Evolutionary conservation across 352 stramenopile species (phyloP).

Genomic region (Phytophthora sansomeana): DNA sequence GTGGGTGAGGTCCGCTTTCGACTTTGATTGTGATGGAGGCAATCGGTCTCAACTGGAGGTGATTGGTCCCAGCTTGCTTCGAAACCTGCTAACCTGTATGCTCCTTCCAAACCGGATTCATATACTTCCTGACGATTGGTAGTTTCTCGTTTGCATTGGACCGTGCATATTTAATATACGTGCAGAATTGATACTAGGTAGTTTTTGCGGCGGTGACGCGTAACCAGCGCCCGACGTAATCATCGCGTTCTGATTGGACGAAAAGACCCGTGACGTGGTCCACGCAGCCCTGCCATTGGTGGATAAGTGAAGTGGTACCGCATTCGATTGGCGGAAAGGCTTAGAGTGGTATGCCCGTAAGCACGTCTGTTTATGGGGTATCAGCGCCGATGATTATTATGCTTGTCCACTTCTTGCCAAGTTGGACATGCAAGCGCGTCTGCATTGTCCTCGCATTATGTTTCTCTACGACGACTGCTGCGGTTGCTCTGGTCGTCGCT

Average conservation of each 20-base stretch:
- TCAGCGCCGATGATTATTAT: too few species aligned
- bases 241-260: slow-evolving; percentile 3
- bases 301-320: background rate
- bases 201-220: slow-evolving; percentile 1
- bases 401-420: too few species aligned
- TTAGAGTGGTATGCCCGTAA: background rate
- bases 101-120: too few species aligned
- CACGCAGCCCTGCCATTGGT: background rate
- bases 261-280: slow-evolving; percentile 1
- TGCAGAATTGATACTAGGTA: background rate
- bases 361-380: background rate
- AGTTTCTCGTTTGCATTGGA: too few species aligned
- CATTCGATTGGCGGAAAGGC: slow-evolving; percentile 1
- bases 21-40: slow-evolving; percentile 2
- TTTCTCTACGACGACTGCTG: background rate
- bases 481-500: background rate
- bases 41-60: background rate
- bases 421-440: too few species aligned
- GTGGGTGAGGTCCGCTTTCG: slow-evolving; percentile 1
- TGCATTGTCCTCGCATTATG: background rate
- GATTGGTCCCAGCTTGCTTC: background rate
- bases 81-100: too few species aligned
- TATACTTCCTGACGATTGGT: too few species aligned
- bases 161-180: too few species aligned
- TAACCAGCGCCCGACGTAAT: slow-evolving; percentile 20